Evolutionary conservation across 2,329 filamentous ascomycete species (phyloP).

Genomic region (Kalaharituber pfeilii): DNA sequence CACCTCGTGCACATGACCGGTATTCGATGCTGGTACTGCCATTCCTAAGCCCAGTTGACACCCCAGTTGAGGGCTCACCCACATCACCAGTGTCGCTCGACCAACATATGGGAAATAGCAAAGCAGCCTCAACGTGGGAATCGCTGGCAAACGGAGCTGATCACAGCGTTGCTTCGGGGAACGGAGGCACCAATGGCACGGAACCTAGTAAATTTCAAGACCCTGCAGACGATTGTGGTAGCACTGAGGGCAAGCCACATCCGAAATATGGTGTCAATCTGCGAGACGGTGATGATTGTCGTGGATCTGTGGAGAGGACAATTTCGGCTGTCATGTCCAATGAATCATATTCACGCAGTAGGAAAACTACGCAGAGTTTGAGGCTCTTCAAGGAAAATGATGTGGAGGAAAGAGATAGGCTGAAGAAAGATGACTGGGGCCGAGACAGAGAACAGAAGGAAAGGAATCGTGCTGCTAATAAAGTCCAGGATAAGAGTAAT

Average conservation of each 20-base stretch:
- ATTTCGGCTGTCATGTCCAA: slow-evolving; percentile 19
- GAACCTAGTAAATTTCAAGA: background rate
- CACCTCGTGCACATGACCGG: background rate
- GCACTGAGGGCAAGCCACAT: background rate
- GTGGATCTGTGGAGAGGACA: background rate
- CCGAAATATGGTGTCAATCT: background rate
- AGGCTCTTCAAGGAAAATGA: slow-evolving; percentile 48
- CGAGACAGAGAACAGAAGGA: slow-evolving; percentile 25
- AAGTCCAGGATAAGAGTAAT: slow-evolving; percentile 7
- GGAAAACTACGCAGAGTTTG: slow-evolving; percentile 49
- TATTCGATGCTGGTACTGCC: background rate
- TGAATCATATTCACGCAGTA: slow-evolving; percentile 45
- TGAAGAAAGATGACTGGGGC: slow-evolving; percentile 27
- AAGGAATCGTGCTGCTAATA: slow-evolving; percentile 12
- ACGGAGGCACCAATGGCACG: background rate
- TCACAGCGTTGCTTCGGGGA: background rate
- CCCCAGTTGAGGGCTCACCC: background rate
- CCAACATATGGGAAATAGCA: background rate
- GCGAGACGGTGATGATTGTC: background rate
- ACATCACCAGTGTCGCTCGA: background rate
- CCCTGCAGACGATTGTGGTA: background rate
- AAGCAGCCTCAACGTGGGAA: background rate
- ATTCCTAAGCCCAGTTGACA: slow-evolving; percentile 1
- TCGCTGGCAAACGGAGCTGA: background rate
- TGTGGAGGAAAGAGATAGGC: slow-evolving; percentile 34